Base-by-base conservation (phyloP, 257 asterid species). In the Solanum pimpinellifolium region DNA sequence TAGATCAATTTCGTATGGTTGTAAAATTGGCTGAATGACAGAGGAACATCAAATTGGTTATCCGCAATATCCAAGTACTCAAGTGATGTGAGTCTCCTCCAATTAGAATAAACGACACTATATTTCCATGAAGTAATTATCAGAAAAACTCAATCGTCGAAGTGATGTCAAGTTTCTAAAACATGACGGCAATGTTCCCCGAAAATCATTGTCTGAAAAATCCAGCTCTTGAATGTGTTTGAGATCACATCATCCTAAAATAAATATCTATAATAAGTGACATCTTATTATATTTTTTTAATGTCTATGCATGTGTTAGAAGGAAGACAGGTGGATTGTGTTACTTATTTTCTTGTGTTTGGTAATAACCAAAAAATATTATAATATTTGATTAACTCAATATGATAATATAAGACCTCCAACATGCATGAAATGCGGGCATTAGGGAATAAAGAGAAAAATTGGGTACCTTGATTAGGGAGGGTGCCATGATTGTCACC, bases 131-230 rank as follows among this genome's bases (percentile, higher is more conserved):
- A 52, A 75, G 20, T 11, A 0, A 9, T 41, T 74, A 2, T 1
- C 33, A 2, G 1, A 0, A 0, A 70, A 23, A 8, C 3, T 8
- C 12, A 86, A 7, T 3, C 11, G 20, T 14, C 46, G 4, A 86
- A 75, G 66, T 16, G 88, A 75, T 86, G 88, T 86, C 85, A 86
- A 46, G 44, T 75, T 86, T 56, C 41, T 74, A 35, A 75, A 41
- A 49, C 85, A 75, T 25, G 46, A 56, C 49, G 85, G 88, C n/a
- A 86, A 15, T n/a, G 10, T 86, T 75, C 66, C 77, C 10, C 7
- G 35, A 56, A 73, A 35, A 6, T 0, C 49, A 29, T 86, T 86
- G 4, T 0, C 1, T 5, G 0, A 1, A 1, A 75, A 35, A 8
- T 14, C 47, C 29, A 75, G 9, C 60, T 75, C 77, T 41, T 75